Evolutionary conservation across 2,329 filamentous ascomycete genomes (phyloP).

Genomic region (Xylaria sp.): DNA sequence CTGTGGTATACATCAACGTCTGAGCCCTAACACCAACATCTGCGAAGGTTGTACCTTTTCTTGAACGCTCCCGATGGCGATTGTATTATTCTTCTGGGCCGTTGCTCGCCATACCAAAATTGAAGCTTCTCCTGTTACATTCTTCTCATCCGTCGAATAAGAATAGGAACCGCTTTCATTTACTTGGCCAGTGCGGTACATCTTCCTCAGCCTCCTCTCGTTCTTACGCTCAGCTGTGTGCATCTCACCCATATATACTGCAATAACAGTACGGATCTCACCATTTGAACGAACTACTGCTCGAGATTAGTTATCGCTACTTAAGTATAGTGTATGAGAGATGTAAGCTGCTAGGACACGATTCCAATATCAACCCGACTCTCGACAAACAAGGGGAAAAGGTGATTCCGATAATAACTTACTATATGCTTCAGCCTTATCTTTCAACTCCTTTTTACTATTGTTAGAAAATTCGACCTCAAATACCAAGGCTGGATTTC

Average conservation of each 20-base stretch:
- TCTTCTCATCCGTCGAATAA: background rate
- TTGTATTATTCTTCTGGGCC: background rate
- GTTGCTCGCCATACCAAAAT: conserved; percentile 7
- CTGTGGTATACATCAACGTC: background rate
- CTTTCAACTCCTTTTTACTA: background rate
- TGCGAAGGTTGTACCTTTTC: background rate
- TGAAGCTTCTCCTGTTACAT: conserved; percentile 7
- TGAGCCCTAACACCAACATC: background rate
- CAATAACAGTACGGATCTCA: conserved; percentile 2
- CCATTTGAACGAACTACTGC: background rate
- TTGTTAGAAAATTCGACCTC: background rate
- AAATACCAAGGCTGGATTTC: background rate
- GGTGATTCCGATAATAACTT: background rate
- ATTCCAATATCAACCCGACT: background rate
- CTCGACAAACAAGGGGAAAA: no score
- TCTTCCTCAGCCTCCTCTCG: background rate
- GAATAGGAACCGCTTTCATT: background rate
- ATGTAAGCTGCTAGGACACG: background rate
- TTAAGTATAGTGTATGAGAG: background rate
- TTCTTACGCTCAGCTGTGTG: background rate
- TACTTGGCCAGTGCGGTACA: background rate
- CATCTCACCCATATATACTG: background rate
- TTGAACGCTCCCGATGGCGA: background rate
- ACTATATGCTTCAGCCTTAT: background rate
- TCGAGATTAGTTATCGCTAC: background rate